Evolutionary conservation across 306 rosid genomes (phyloP).

Genomic region (Elaeagnus macrophylla): DNA sequence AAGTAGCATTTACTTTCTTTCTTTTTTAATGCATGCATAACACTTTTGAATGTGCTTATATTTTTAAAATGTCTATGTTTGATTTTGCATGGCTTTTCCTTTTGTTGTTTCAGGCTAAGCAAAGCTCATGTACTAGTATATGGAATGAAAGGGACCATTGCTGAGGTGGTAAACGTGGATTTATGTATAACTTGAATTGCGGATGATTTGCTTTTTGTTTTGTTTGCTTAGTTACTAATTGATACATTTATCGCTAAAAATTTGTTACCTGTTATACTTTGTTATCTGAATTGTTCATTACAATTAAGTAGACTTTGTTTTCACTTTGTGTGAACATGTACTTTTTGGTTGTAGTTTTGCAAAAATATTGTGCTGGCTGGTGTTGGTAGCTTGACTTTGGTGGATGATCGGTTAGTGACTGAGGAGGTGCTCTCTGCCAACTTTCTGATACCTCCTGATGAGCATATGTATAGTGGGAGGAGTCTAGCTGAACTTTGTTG

Average conservation of each 20-base stretch:
- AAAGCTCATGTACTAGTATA: constrained; percentile 76
- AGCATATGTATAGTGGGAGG: constrained; percentile 54
- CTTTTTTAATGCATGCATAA: too few relatives aligned
- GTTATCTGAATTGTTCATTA: constrained; percentile 2
- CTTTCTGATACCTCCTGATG: constrained; percentile 74
- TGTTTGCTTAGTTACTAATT: background rate
- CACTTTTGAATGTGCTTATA: too few relatives aligned
- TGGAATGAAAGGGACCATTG: constrained; percentile 83
- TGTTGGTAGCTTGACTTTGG: constrained; percentile 89
- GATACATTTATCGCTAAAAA: background rate
- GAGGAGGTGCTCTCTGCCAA: constrained; percentile 58
- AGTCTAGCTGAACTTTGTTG: constrained; percentile 80
- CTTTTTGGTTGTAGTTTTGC: constrained; percentile 51
- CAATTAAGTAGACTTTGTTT: too few relatives aligned
- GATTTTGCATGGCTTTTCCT: constrained; percentile 3
- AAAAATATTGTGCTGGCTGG: constrained; percentile 94
- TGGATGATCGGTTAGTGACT: constrained; percentile 58
- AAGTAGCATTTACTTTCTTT: too few relatives aligned
- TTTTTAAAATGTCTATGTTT: background rate
- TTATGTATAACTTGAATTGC: background rate
- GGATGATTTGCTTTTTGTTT: background rate
- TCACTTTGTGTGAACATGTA: too few relatives aligned
- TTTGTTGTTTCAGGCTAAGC: constrained; percentile 50
- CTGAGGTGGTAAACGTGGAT: constrained; percentile 72
- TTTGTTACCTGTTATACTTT: background rate